Base-by-base conservation (phyloP, 805 yeast genomes). In the Spathaspora hagerdaliae region DNA sequence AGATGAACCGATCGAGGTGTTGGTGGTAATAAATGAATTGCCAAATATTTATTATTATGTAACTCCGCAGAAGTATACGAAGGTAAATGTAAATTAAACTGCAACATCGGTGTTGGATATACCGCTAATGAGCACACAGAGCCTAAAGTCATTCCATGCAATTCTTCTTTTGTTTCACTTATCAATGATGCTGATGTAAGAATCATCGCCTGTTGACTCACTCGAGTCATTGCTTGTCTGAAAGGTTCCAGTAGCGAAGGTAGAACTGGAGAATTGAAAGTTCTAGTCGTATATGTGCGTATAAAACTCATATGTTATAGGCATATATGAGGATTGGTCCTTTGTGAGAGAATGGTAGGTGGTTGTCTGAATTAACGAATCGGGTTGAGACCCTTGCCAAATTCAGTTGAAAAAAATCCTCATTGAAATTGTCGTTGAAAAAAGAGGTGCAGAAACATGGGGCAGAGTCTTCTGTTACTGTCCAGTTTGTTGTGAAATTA, bases 11-110 rank as follows among this genome's bases (percentile, higher is more conserved):
- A 74, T 11, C 67, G 66, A 0, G 57, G 49, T 0, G 75, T 70
- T 0, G 96, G 92, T 3, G 80, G 81, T 54, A 92, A 64, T 26
- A 89, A 60, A 61, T 92, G 96, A 9, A 92, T 67, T 1, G 95
- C 96, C 58, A 89, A 75, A 43, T 71, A 64, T 32, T 62, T 55
- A 42, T 72, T 71, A 35, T 71, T 65, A 55, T 86, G 88, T 27
- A 92, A 66, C 9, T 79, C 68, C 6, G 71, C 67, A 0, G 96
- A 83, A 0, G 98, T 91, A 31, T 83, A 75, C 5, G 96, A 87
- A 0, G 98, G 98, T 11, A 82, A 68, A 62, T 87, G 96, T 34
- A 92, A 69, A 60, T 92, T 92, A 69, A 92, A 91, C 56, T 88
- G 94, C 1, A 92, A 57, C 44, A 91, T 64, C 1, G 96, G 95